Evolutionary conservation across 192 early-diverging fungal species (phyloP), one percentile per base, ranked within the genome.

Genomic region (Linnemannia hyalina): DNA sequence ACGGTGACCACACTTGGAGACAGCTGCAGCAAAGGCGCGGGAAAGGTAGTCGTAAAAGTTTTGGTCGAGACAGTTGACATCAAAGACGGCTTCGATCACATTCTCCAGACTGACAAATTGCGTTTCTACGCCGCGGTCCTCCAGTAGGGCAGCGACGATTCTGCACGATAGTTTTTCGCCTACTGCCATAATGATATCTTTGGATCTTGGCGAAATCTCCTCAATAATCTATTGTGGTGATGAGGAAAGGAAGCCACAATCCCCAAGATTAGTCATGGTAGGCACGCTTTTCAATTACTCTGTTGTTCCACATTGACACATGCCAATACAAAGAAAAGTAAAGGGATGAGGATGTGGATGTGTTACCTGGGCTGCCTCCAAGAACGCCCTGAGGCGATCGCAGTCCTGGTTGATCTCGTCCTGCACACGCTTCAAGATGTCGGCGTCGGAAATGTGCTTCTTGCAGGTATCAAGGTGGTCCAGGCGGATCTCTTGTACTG

Each of bases 21-120:
- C 90, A 3, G 92, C 88, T 23, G 90, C 85, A 13, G 93, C 92
- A 77, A 99, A 91, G 6, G 92, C 89, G 68, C 91, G 77, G 11
- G 96, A 87, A 40, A 99, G 82, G 79, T 99, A 97, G 85, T 99
- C 97, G 80, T 99, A 99, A 87, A 99, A 99, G n/a, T 90, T 90
- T 90, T 99, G 98, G 84, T 97, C 96, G 23, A 99, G 84, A 47
- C 91, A 88, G 75, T 92, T 93, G 26, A 92, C 84, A 46, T 97
- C 96, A 89, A 98, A 99, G 44, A 94, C 88, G 55, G 93, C 89
- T 47, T 95, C 94, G 77, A 99, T 92, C 47, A 97, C 92, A 82
- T 96, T 95, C 69, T 97, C 97, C 18, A 99, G 90, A 83, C 95
- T 96, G 60, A 99, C 91, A 90, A 96, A 99, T 74, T 91, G 90